Percentiles rank a stretch among this genome's conserved stretches.
These are phyloP conservation scores for Apiospora rasikravindrae DNA, from an alignment of 2,329 filamentous ascomycete genomes.

Conservation along the genomic window DNA sequence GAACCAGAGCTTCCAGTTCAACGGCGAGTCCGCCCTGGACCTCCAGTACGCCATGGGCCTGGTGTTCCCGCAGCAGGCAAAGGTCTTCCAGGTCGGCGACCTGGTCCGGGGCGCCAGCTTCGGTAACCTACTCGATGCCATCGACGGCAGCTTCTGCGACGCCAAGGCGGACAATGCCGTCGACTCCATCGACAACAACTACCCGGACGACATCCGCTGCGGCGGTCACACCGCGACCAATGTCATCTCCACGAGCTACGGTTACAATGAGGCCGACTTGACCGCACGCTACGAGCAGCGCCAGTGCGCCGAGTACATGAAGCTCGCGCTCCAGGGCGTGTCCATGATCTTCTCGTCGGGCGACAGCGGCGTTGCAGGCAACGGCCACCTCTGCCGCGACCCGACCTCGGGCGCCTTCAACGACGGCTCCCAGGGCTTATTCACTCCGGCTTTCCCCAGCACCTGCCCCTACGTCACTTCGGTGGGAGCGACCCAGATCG, in stretches of 20 bases:
- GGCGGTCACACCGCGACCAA: conserved; percentile 47
- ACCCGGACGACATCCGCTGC: conserved; percentile 32
- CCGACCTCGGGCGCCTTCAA: conserved; percentile 36
- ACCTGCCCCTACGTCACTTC: conserved; percentile 56
- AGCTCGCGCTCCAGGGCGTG: conserved; percentile 54
- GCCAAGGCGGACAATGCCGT: conserved; percentile 49
- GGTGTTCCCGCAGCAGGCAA: conserved; percentile 56
- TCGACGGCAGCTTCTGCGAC: conserved; percentile 52
- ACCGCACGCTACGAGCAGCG: conserved; percentile 53
- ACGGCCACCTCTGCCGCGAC: conserved; percentile 43
- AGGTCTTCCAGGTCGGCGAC: conserved; percentile 51
- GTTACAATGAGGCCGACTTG: conserved; percentile 56
- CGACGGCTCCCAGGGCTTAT: conserved; percentile 40
- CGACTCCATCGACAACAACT: conserved; percentile 42
- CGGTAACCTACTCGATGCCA: conserved; percentile 48
- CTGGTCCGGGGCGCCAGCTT: conserved; percentile 45
- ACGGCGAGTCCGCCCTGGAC: conserved; percentile 60
- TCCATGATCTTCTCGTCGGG: conserved; percentile 51
- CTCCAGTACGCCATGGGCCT: conserved; percentile 60
- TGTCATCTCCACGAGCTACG: conserved; percentile 61
- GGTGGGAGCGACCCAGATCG: conserved; percentile 56
- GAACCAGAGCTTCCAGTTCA: conserved; percentile 45
- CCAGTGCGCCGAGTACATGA: conserved; percentile 63
- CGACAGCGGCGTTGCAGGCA: conserved; percentile 53
- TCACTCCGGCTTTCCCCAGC: conserved; percentile 53